These are phyloP conservation scores for Lactifluus echinatus DNA, from an alignment of 768 basidiomycete genomes.

Conservation along the genomic window DNA sequence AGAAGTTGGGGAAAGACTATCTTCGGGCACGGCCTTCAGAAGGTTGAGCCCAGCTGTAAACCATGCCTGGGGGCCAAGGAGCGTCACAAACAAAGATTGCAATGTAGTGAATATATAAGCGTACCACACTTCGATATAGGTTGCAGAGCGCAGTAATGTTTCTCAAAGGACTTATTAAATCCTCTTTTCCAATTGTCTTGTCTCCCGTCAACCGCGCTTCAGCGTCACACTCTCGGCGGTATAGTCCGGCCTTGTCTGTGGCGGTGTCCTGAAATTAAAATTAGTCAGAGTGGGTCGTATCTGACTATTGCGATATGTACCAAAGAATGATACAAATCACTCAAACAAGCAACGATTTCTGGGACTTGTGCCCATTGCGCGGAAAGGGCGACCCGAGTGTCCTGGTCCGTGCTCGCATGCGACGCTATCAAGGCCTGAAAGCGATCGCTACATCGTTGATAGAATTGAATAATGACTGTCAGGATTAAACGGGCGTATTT, in stretches of 20 bases:
- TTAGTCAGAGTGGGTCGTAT: background rate
- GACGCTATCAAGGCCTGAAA: slow-evolving; percentile 66
- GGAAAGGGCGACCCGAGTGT: slow-evolving; percentile 45
- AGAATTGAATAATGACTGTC: slow-evolving; percentile 91
- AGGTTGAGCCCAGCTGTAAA: slow-evolving; percentile 63
- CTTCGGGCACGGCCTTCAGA: slow-evolving; percentile 56
- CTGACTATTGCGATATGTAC: slow-evolving; percentile 32
- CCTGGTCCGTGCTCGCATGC: slow-evolving; percentile 29
- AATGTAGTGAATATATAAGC: slow-evolving; percentile 24
- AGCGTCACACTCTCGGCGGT: slow-evolving; percentile 69
- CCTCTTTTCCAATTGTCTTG: slow-evolving; percentile 43
- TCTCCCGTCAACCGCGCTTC: slow-evolving; percentile 62
- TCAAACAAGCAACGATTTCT: slow-evolving; percentile 67
- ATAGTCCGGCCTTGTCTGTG: slow-evolving; percentile 45
- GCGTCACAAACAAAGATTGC: slow-evolving; percentile 3
- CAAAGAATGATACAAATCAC: slow-evolving; percentile 47
- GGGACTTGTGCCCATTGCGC: slow-evolving; percentile 81
- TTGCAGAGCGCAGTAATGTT: slow-evolving; percentile 69
- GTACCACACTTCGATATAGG: slow-evolving; percentile 80
- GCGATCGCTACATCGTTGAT: slow-evolving; percentile 84
- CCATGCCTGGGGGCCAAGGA: slow-evolving; percentile 66
- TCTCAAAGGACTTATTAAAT: slow-evolving; percentile 63
- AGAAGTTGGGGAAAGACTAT: slow-evolving; percentile 42
- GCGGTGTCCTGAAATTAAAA: slow-evolving; percentile 29
- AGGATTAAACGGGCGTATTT: slow-evolving; percentile 92